A percentile compares a stretch with the other conserved stretches of the same genome.
Evolutionary conservation across 2,329 filamentous ascomycete genomes (phyloP).

Genomic region (Aspergillus carbonarius): DNA sequence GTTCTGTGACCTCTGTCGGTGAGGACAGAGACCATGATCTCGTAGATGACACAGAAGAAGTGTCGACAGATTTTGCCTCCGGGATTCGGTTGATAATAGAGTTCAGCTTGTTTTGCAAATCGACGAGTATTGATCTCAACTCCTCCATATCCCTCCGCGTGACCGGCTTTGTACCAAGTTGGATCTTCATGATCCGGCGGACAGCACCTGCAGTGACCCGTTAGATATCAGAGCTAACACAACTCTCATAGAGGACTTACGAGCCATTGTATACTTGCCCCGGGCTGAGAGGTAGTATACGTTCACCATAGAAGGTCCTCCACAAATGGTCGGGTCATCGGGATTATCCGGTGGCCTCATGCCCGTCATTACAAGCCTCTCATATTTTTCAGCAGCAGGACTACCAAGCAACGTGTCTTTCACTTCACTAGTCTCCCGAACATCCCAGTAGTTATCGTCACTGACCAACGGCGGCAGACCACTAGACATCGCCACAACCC

Average conservation of each 20-base stretch:
- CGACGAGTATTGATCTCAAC: slow-evolving; percentile 41
- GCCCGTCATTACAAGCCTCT: slow-evolving; percentile 32
- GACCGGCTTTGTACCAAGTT: slow-evolving; percentile 46
- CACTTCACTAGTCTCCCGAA: slow-evolving; percentile 47
- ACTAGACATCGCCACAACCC: slow-evolving; percentile 51
- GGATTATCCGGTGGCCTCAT: slow-evolving; percentile 40
- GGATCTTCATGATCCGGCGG: slow-evolving; percentile 45
- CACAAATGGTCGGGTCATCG: slow-evolving; percentile 43
- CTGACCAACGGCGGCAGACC: slow-evolving; percentile 49
- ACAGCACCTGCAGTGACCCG: slow-evolving; percentile 35
- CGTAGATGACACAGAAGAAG: slow-evolving; percentile 20
- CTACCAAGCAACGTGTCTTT: slow-evolving; percentile 46
- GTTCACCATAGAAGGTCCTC: slow-evolving; percentile 42
- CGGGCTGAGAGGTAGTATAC: slow-evolving; percentile 45
- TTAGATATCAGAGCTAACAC: neutral
- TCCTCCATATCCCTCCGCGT: slow-evolving; percentile 47
- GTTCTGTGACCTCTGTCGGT: slow-evolving; percentile 27
- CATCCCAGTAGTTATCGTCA: slow-evolving; percentile 51
- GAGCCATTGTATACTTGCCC: slow-evolving; percentile 48
- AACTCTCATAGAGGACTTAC: slow-evolving; percentile 28
- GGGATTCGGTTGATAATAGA: slow-evolving; percentile 47
- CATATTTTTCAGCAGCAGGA: slow-evolving; percentile 38
- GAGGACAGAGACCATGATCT: slow-evolving; percentile 30
- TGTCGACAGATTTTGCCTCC: slow-evolving; percentile 25
- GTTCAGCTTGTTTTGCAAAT: slow-evolving; percentile 43